Conservation (phyloP, 2,329 filamentous ascomycete species). For the Knoxdaviesia proteae region DNA sequence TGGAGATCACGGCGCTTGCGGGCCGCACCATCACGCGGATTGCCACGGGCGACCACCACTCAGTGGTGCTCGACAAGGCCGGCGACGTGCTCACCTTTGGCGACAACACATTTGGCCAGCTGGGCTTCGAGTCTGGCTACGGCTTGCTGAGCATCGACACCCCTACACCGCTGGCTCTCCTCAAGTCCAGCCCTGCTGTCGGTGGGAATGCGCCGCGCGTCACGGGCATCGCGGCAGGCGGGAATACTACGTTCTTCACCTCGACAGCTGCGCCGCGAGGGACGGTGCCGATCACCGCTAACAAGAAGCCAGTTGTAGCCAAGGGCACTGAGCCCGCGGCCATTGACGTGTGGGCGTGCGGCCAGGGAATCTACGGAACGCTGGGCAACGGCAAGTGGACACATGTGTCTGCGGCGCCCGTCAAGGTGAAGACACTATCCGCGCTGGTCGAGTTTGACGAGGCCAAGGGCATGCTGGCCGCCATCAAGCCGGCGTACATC, state of each 20-base stretch:
- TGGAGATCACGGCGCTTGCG: conserved; percentile 53
- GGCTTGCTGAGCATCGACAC: conserved; percentile 42
- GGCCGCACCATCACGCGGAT: conserved; percentile 54
- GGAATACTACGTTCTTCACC: conserved; percentile 70
- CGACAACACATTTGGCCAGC: conserved; percentile 77
- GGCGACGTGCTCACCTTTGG: conserved; percentile 75
- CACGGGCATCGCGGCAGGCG: conserved; percentile 66
- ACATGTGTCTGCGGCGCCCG: conserved; percentile 57
- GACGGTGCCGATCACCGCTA: conserved; percentile 19
- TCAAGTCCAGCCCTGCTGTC: conserved; percentile 45
- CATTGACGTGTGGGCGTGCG: conserved; percentile 70
- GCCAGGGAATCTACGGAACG: conserved; percentile 64
- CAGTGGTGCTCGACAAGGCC: conserved; percentile 51
- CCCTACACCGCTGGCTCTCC: conserved; percentile 49
- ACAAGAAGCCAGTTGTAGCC: neutral
- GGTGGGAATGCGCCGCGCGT: conserved; percentile 43
- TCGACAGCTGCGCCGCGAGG: conserved; percentile 11
- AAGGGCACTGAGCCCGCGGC: conserved; percentile 19
- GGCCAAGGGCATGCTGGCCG: conserved; percentile 38
- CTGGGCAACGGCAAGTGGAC: conserved; percentile 80
- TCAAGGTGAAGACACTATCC: conserved; percentile 66
- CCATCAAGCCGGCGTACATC: conserved; percentile 57
- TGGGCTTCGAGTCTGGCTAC: conserved; percentile 55
- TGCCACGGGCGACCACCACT: conserved; percentile 74
- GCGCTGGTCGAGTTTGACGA: conserved; percentile 81